phyloP scores from a whole-genome alignment of 441 rosid genomes.

The Kokia cookei region DNA sequence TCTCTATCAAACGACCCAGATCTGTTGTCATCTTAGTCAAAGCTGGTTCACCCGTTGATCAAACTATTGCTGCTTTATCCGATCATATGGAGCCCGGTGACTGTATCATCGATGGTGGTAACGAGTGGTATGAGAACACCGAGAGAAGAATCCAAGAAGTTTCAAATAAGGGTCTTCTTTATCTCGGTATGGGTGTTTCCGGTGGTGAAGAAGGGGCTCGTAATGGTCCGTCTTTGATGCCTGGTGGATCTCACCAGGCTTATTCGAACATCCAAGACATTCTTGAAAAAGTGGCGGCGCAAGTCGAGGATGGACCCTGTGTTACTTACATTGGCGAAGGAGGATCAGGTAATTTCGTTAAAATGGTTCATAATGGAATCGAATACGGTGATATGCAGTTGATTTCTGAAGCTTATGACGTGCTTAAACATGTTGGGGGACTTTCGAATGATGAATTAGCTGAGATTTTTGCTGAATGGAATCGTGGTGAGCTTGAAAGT shows the following conservation, averaged over 20 bases:
- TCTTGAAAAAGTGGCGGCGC: conserved; percentile 78
- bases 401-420: conserved; percentile 89
- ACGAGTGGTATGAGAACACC: conserved; percentile 91
- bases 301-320: conserved; percentile 95
- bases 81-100: conserved; percentile 80
- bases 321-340: conserved; percentile 93
- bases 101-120: conserved; percentile 88
- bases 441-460: conserved; percentile 59
- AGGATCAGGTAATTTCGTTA: conserved; percentile 94
- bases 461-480: conserved; percentile 73
- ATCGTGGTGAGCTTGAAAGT: conserved; percentile 81
- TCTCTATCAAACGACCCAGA: conserved; percentile 78
- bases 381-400: conserved; percentile 96
- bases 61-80: conserved; percentile 70
- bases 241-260: conserved; percentile 84
- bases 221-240: conserved; percentile 88
- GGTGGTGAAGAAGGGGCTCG: conserved; percentile 98
- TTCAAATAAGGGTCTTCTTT: conserved; percentile 47
- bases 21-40: conserved; percentile 91
- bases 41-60: conserved; percentile 91
- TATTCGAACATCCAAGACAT: conserved; percentile 66
- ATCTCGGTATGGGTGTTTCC: conserved; percentile 94
- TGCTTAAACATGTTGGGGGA: conserved; percentile 82
- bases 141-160: conserved; percentile 80
- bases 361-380: conserved; percentile 96